A percentile compares a stretch with the other conserved stretches of the same genome.
Evolutionary conservation across 345 rosid species (phyloP).

Genomic region (Alliaria petiolata): DNA sequence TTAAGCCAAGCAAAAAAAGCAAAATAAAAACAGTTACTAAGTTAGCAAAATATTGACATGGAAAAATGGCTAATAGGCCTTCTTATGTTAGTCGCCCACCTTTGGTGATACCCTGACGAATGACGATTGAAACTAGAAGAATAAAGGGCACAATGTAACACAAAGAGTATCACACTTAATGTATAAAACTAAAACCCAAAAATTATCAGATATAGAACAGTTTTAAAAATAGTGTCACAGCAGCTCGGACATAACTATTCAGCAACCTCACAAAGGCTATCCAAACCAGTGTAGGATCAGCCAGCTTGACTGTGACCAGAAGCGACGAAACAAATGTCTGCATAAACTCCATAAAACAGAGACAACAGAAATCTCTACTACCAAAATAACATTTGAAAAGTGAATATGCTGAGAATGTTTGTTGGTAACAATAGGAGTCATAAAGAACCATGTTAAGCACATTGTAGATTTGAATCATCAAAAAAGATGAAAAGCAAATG

Average conservation of each 20-base stretch:
- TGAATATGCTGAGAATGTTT: not conserved
- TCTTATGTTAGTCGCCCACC: constrained; percentile 12
- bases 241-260: constrained; percentile 5
- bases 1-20: not conserved
- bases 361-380: not conserved
- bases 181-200: not conserved
- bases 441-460: constrained; percentile 4
- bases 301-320: constrained; percentile 1
- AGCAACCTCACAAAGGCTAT: constrained; percentile 8
- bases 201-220: not conserved
- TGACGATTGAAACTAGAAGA: not conserved
- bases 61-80: constrained; percentile 1
- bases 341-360: constrained; percentile 5
- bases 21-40: not conserved
- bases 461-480: not conserved
- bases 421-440: not conserved
- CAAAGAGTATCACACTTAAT: not conserved
- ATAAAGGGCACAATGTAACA: not conserved
- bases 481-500: not conserved
- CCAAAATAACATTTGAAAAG: constrained; percentile 5
- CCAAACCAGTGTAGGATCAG: constrained; percentile 9
- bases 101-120: constrained; percentile 18
- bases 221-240: constrained; percentile 10
- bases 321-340: constrained; percentile 12
- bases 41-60: not conserved